Evolutionary conservation across 2,329 filamentous ascomycete genomes (phyloP).

Genomic region (Elsinoe arachidis): DNA sequence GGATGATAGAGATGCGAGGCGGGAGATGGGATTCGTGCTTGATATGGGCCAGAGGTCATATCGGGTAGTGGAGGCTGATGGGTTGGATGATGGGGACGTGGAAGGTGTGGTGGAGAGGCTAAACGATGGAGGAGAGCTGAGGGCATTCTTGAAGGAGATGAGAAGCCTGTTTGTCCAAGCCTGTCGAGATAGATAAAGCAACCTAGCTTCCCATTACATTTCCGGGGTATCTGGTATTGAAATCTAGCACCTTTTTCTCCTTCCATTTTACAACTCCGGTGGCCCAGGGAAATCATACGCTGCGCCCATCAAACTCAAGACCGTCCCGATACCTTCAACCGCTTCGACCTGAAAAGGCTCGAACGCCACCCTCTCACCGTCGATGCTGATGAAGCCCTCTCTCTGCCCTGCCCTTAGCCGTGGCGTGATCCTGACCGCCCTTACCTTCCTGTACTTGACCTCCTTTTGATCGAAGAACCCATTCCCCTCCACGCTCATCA

Average conservation of each 20-base stretch:
- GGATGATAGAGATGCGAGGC: constrained; percentile 77
- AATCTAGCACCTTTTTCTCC: background rate
- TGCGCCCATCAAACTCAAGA: constrained; percentile 66
- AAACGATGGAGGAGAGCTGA: constrained; percentile 71
- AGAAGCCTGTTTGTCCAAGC: constrained; percentile 60
- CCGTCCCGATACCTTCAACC: constrained; percentile 70
- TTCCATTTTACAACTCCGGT: background rate
- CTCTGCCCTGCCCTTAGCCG: constrained; percentile 38
- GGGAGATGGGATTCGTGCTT: constrained; percentile 89
- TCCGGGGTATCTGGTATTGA: constrained; percentile 1
- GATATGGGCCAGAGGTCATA: constrained; percentile 76
- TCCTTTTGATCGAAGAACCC: constrained; percentile 71
- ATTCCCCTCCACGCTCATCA: constrained; percentile 63
- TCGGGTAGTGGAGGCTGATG: constrained; percentile 70
- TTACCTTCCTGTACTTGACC: constrained; percentile 74
- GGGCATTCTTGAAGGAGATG: constrained; percentile 70
- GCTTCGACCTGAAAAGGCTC: constrained; percentile 87
- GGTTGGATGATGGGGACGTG: constrained; percentile 68
- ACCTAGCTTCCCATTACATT: constrained; percentile 2
- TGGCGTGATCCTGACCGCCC: constrained; percentile 79
- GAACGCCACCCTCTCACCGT: constrained; percentile 82
- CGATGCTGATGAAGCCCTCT: constrained; percentile 83
- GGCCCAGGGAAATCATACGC: constrained; percentile 54
- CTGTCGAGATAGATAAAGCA: constrained; percentile 34
- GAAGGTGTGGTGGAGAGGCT: constrained; percentile 68